phyloP scores from a whole-genome alignment of 129 eudicot genomes.

The Silybum marianum region DNA sequence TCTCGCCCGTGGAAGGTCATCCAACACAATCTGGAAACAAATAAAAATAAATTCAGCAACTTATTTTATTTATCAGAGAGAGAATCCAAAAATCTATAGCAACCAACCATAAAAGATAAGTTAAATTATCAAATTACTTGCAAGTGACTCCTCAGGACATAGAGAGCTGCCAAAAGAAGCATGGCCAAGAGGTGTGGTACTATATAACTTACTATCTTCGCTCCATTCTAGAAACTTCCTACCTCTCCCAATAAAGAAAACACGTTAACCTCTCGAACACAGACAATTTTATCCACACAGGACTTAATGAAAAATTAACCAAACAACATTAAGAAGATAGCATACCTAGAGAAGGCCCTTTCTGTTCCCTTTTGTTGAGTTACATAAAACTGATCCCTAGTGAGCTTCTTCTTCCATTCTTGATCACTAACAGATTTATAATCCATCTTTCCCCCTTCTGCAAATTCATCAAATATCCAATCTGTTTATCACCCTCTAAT shows the following conservation, averaged over 20 bases:
- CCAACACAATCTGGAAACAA: slow-evolving; percentile 76
- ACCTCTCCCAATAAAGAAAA: no score
- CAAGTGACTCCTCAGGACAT: slow-evolving; percentile 95
- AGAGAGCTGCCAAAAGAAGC: slow-evolving; percentile 98
- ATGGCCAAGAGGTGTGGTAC: slow-evolving; percentile 89
- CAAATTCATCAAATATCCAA: background rate
- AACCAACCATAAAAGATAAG: slow-evolving; percentile 6
- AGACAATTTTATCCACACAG: no score
- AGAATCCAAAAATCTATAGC: no score
- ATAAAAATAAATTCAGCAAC: background rate
- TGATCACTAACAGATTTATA: slow-evolving; percentile 59
- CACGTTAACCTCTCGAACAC: no score
- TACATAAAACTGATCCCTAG: slow-evolving; percentile 67
- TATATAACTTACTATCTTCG: slow-evolving; percentile 86
- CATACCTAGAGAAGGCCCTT: slow-evolving; percentile 90
- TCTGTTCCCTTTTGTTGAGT: slow-evolving; percentile 93
- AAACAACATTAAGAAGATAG: background rate
- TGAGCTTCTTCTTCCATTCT: slow-evolving; percentile 77
- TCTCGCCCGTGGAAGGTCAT: slow-evolving; percentile 98
- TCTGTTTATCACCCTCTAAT: background rate
- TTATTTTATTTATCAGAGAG: background rate
- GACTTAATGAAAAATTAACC: no score
- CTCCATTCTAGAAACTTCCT: slow-evolving; percentile 92
- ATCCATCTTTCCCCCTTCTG: slow-evolving; percentile 56
- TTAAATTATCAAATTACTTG: slow-evolving; percentile 30